These are phyloP conservation scores for Phytopythium chamaehyphon DNA, from an alignment of 352 stramenopile species.

Conservation along the genomic window DNA sequence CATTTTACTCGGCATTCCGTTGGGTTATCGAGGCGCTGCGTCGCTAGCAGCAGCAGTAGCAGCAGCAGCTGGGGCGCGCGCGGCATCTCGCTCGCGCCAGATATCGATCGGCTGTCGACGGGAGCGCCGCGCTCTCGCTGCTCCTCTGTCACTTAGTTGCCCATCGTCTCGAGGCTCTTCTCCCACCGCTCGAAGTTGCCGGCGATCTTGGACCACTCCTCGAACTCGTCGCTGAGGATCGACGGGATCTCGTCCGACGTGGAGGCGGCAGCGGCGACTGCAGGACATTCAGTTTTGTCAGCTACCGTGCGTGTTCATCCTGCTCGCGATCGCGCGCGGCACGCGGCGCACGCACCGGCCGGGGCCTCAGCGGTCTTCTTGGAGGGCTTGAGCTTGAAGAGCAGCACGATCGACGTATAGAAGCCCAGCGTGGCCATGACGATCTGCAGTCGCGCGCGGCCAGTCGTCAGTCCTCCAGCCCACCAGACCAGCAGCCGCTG, in stretches of 20 bases:
- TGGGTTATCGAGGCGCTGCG: background rate
- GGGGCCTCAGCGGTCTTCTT: slow-evolving; percentile 66
- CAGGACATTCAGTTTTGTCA: background rate
- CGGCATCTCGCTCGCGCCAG: too few species aligned
- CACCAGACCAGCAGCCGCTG: too few species aligned
- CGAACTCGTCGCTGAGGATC: slow-evolving; percentile 83
- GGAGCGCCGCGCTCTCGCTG: background rate
- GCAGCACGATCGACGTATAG: slow-evolving; percentile 74
- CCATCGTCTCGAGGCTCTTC: slow-evolving; percentile 83
- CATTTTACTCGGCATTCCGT: slow-evolving; percentile 4
- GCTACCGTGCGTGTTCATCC: too few species aligned
- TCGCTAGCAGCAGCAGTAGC: background rate
- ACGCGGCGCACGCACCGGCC: slow-evolving; percentile 30
- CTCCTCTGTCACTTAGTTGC: slow-evolving; percentile 46
- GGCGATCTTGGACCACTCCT: slow-evolving; percentile 81
- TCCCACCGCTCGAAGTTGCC: slow-evolving; percentile 86
- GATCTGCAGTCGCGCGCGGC: slow-evolving; percentile 24
- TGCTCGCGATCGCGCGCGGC: too few species aligned
- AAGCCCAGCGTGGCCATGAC: slow-evolving; percentile 78
- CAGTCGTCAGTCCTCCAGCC: background rate
- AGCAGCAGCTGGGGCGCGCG: background rate
- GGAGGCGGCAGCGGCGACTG: slow-evolving; percentile 31
- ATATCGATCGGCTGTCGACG: background rate
- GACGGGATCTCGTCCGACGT: slow-evolving; percentile 67
- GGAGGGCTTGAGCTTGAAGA: slow-evolving; percentile 84